Conservation (phyloP, 2,329 filamentous ascomycete species). For the Trichoderma guizhouense region DNA sequence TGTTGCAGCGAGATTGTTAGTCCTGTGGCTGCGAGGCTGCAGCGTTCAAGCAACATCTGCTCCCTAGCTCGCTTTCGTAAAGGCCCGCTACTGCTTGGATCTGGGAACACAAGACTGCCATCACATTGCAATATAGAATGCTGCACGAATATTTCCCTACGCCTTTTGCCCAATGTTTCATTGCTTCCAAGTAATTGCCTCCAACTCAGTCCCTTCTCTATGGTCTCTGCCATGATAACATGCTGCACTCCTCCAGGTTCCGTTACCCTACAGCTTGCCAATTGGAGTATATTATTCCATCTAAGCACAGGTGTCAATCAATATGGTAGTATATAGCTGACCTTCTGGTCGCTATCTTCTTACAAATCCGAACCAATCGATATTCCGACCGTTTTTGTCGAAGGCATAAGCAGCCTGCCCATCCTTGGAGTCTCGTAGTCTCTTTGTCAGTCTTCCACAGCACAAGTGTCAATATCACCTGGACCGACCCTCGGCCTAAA, state of each 20-base stretch:
- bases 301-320: not conserved
- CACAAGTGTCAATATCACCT: not conserved
- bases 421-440: not conserved
- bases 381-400: not conserved
- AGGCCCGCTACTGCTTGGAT: not conserved
- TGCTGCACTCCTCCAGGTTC: not conserved
- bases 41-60: not conserved
- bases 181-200: not conserved
- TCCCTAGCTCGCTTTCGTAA: not conserved
- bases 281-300: not conserved
- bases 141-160: not conserved
- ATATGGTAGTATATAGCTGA: not conserved
- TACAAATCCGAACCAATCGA: not conserved
- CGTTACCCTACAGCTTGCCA: not conserved
- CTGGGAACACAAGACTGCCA: not conserved
- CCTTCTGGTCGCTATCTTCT: not conserved
- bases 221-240: not conserved
- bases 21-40: not conserved
- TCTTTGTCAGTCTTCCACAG: too few species aligned
- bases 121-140: not conserved
- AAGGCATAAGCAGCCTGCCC: accelerated
- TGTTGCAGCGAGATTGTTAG: not conserved
- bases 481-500: not conserved
- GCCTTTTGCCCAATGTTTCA: not conserved
- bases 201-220: not conserved